phyloP scores from a whole-genome alignment of 164 flowering plant species.

The Aristolochia californica region DNA sequence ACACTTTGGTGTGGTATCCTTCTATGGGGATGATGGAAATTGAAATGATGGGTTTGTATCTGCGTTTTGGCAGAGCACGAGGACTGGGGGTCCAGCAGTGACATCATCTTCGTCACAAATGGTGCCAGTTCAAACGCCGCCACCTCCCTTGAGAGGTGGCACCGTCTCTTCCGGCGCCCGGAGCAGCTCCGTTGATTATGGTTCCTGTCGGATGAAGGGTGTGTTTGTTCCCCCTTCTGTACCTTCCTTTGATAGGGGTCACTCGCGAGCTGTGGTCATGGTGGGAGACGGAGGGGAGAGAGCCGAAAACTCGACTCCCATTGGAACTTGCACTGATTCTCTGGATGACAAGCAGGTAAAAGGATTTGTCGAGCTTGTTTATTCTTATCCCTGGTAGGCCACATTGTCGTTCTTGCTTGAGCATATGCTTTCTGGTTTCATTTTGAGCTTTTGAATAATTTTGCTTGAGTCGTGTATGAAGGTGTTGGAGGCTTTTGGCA shows the following conservation, averaged over 20 bases:
- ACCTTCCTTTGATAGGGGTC: slow-evolving; percentile 38
- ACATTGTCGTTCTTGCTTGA: not conserved
- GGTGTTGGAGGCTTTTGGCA: too few species aligned
- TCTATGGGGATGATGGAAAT: not conserved
- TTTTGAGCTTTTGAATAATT: too few species aligned
- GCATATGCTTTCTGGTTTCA: not conserved
- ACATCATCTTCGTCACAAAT: not conserved
- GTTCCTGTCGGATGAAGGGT: slow-evolving; percentile 42
- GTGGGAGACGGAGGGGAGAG: slow-evolving; percentile 46
- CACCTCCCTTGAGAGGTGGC: slow-evolving; percentile 14
- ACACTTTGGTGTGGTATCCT: too few species aligned
- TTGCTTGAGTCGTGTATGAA: too few species aligned
- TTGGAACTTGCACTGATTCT: slow-evolving; percentile 38
- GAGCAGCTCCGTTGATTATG: slow-evolving; percentile 39
- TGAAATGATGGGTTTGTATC: not conserved
- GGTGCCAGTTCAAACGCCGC: slow-evolving; percentile 15
- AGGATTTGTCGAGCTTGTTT: not conserved
- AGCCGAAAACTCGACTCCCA: slow-evolving; percentile 30
- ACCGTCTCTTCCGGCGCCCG: slow-evolving; percentile 27
- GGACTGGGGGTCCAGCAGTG: not conserved
- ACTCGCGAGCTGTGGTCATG: slow-evolving; percentile 30
- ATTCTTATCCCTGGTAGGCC: not conserved
- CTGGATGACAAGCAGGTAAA: slow-evolving; percentile 55
- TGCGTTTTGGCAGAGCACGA: not conserved
- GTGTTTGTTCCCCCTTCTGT: slow-evolving; percentile 33